A percentile compares a stretch with the other conserved stretches of the same genome.
Conservation (phyloP, 1,284 basidiomycete genomes). For the Cystobasidium slooffiae region DNA sequence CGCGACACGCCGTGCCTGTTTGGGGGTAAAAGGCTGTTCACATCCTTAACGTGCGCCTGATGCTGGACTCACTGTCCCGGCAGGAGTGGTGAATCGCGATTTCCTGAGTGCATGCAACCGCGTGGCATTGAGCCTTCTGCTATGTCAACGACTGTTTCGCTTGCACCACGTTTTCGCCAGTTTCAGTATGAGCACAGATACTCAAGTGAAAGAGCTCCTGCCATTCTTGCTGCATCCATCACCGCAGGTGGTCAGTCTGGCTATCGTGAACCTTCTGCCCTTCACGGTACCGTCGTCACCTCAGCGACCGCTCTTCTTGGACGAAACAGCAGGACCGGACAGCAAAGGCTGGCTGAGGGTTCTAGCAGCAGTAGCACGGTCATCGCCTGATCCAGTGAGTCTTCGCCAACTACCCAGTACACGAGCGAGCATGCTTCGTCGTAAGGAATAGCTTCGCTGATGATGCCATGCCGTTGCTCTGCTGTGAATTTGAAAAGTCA, state of each 20-base stretch:
- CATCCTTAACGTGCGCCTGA: too few species aligned
- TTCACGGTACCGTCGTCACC: slow-evolving; percentile 39
- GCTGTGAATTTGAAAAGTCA: slow-evolving; percentile 62
- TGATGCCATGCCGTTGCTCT: slow-evolving; percentile 3
- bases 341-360: slow-evolving; percentile 34
- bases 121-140: too few species aligned
- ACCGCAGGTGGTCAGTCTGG: slow-evolving; percentile 25
- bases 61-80: too few species aligned
- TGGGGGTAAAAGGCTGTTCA: too few species aligned
- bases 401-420: neutral
- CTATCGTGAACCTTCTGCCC: slow-evolving; percentile 30
- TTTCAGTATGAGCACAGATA: slow-evolving; percentile 8
- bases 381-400: slow-evolving; percentile 22
- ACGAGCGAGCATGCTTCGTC: neutral
- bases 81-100: too few species aligned
- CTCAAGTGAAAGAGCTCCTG: slow-evolving; percentile 33
- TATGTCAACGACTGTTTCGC: too few species aligned
- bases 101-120: too few species aligned
- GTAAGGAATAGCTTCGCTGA: neutral
- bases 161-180: too few species aligned
- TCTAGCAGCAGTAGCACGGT: slow-evolving; percentile 20
- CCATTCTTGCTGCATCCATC: slow-evolving; percentile 78
- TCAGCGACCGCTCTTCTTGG: slow-evolving; percentile 22
- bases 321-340: slow-evolving; percentile 32
- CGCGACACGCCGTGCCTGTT: too few species aligned